Evolutionary conservation across 495 filamentous ascomycete species (phyloP).

Genomic region (Venustampulla echinocandica): DNA sequence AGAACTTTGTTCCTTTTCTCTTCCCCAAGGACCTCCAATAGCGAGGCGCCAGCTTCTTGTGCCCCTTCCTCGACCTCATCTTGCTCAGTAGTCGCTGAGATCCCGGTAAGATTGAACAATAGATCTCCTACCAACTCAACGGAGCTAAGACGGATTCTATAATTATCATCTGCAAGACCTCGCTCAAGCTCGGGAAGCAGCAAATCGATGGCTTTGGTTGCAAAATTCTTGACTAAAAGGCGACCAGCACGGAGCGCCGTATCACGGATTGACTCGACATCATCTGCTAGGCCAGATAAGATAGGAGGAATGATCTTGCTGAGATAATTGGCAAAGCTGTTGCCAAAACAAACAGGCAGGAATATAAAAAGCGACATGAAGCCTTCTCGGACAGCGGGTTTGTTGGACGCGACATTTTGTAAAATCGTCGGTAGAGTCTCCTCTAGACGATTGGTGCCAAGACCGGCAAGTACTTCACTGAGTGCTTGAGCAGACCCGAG

Average conservation of each 20-base stretch:
- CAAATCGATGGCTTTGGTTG: conserved; percentile 85
- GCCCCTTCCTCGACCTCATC: conserved; percentile 73
- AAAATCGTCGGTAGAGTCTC: conserved; percentile 94
- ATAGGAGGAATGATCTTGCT: conserved; percentile 95
- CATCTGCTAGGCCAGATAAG: conserved; percentile 86
- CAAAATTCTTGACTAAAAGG: conserved; percentile 95
- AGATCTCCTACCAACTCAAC: conserved; percentile 96
- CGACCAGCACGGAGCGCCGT: conserved; percentile 88
- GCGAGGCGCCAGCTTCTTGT: conserved; percentile 77
- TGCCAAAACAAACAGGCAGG: conserved; percentile 96
- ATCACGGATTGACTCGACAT: conserved; percentile 90
- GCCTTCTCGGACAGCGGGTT: conserved; percentile 84
- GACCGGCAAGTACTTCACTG: conserved; percentile 88
- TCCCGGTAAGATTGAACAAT: conserved; percentile 95
- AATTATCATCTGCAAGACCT: conserved; percentile 88
- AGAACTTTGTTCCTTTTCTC: conserved; percentile 93
- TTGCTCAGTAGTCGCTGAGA: conserved; percentile 72
- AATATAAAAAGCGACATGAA: conserved; percentile 99
- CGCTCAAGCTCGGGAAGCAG: conserved; percentile 91
- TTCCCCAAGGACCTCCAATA: conserved; percentile 88
- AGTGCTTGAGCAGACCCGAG: conserved; percentile 95
- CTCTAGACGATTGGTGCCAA: conserved; percentile 85
- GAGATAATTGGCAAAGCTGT: conserved; percentile 94
- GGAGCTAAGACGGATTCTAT: conserved; percentile 93
- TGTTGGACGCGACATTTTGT: conserved; percentile 89